These are phyloP conservation scores for Colletotrichum truncatum DNA, from an alignment of 2,329 filamentous ascomycete species.

Conservation along the genomic window DNA sequence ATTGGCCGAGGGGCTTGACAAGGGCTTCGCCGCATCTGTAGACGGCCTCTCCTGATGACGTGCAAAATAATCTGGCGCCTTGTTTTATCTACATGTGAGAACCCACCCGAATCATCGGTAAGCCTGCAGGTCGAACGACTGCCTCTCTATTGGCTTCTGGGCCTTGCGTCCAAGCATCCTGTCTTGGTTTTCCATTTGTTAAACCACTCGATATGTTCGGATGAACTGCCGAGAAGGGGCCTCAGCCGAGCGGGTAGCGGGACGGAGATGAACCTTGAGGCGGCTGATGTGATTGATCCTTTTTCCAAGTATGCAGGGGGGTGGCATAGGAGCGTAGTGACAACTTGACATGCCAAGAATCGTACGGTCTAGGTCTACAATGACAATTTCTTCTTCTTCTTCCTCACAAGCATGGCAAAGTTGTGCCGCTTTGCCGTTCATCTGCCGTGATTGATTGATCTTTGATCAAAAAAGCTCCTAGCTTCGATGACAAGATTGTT, in stretches of 20 bases:
- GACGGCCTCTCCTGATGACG: slow-evolving; percentile 18
- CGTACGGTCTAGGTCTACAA: neutral
- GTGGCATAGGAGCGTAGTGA: too few species aligned
- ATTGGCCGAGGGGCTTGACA: slow-evolving; percentile 7
- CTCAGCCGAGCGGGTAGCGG: slow-evolving; percentile 1
- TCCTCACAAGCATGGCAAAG: neutral
- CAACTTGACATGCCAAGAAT: neutral
- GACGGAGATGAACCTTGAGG: neutral
- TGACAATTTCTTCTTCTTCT: neutral
- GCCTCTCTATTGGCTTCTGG: neutral
- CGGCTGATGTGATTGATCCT: neutral
- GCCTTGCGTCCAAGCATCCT: neutral
- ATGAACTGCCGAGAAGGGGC: slow-evolving; percentile 11
- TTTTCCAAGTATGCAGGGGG: neutral
- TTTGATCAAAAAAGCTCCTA: neutral
- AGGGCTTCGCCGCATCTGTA: neutral
- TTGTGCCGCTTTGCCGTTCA: neutral
- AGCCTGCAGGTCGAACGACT: neutral
- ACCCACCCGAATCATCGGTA: neutral
- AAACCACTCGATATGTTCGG: neutral
- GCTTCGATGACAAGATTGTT: neutral
- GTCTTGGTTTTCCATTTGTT: neutral
- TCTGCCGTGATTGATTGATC: neutral
- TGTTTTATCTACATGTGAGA: slow-evolving; percentile 12
- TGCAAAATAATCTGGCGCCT: neutral